phyloP scores from a whole-genome alignment of 352 stramenopile genomes.

The Globisporangium canariense region DNA sequence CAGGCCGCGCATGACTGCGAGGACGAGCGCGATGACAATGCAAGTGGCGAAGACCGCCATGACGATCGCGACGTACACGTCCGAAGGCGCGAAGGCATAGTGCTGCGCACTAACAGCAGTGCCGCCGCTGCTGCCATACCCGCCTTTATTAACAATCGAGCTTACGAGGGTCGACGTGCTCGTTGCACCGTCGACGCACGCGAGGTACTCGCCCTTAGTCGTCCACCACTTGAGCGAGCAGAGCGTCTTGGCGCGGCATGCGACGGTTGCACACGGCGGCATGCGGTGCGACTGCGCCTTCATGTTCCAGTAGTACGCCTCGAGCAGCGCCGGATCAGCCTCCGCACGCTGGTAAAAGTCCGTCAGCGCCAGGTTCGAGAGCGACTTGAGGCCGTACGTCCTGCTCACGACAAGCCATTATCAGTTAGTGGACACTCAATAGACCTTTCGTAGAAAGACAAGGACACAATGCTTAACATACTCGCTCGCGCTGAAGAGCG shows the following conservation, averaged over 20 bases:
- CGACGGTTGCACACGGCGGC: conserved; percentile 35
- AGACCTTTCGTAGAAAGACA: neutral
- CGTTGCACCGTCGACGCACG: conserved; percentile 43
- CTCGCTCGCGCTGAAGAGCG: conserved; percentile 47
- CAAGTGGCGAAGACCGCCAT: conserved; percentile 43
- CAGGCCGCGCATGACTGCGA: conserved; percentile 32
- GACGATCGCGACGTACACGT: conserved; percentile 43
- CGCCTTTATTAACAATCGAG: conserved; percentile 2
- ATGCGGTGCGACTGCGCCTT: conserved; percentile 63
- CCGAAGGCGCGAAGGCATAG: conserved; percentile 10
- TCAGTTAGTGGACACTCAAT: neutral
- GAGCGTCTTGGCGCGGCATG: conserved; percentile 55
- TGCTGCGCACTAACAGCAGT: neutral
- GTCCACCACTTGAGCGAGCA: conserved; percentile 83
- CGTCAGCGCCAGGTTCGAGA: conserved; percentile 40
- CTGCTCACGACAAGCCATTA: conserved; percentile 4
- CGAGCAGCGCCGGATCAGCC: conserved; percentile 47
- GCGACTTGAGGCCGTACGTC: conserved; percentile 52
- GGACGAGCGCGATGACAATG: conserved; percentile 31
- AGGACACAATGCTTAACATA: conserved; percentile 2
- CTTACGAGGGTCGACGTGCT: conserved; percentile 21
- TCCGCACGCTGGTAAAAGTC: conserved; percentile 47
- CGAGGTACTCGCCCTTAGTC: conserved; percentile 63
- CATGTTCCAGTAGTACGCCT: conserved; percentile 83
- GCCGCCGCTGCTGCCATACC: neutral